Base-by-base conservation (phyloP, 768 basidiomycete genomes). In the Tulasnella sp. region DNA sequence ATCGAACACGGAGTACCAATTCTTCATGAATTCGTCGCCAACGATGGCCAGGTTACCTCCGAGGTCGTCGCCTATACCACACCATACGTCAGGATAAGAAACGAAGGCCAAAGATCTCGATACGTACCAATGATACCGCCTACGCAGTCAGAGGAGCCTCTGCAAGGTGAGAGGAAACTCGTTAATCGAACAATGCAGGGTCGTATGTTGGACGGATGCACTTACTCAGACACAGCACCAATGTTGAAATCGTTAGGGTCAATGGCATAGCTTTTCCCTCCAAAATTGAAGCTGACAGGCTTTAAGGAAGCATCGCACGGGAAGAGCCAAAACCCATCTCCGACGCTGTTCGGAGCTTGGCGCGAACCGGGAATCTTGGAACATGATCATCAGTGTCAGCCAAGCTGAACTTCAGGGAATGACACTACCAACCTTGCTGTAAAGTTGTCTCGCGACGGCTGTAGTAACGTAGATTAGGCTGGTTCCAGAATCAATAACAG, bases 21-120 rank as follows among this genome's bases (percentile, higher is more conserved):
- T 77, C 77, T 77, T 77, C 34, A 77, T 67, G 71, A 72, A 77
- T 38, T 77, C 77, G 36, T 77, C 77, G 14, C 77, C 77, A 22
- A 77, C 70, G 77, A 77, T 77, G 12, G 77, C 77, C 8, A 77
- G 67, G 12, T 29, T 29, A 19, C 74, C 40, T 19, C 52, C 64
- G 19, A 77, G 37, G 31, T 77, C 77, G 49, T 74, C 72, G 34
- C 58, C 69, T 70, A 42, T 70, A 12, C n/a, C n/a, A 69, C 19
- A 6, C 1, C 25, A 34, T 34, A 64, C 15, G 58, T 64, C 15
- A 64, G 58, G 12, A 22, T 12, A 64, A 14, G 22, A 25, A 34
- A 6, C 9, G 0, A 34, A 64, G 58, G 2, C 8, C 31, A n/a
- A 58, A 7, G 49, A 19, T 49, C n/a, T 8, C 6, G 29, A 31